Percentiles rank a stretch among this genome's conserved stretches.
Conservation (phyloP, 176 grass and related monocot species). For the Zoysia pacifica region DNA sequence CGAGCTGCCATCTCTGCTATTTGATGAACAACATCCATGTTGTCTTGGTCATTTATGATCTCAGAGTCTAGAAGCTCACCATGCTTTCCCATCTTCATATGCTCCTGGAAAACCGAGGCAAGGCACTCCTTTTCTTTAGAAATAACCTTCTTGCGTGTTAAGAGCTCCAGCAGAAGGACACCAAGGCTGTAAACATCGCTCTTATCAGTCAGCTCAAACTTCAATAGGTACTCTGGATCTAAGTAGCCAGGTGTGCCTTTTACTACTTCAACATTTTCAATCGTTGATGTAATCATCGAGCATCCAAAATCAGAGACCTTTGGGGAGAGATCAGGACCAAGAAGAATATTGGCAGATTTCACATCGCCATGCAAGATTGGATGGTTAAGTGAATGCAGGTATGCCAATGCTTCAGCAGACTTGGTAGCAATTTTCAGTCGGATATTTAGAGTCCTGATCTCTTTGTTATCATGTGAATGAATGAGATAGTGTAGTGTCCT, state of each 20-base stretch:
- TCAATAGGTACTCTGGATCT: slow-evolving; percentile 25
- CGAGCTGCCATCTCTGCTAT: no score
- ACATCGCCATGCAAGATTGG: slow-evolving; percentile 31
- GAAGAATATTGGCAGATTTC: slow-evolving; percentile 26
- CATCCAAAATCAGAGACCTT: slow-evolving; percentile 41
- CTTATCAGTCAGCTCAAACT: not conserved
- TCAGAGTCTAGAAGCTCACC: not conserved
- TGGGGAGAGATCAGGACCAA: not conserved
- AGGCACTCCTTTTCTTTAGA: slow-evolving; percentile 8
- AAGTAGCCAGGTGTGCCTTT: slow-evolving; percentile 24
- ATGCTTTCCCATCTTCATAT: not conserved
- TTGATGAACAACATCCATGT: not conserved
- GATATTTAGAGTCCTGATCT: not conserved
- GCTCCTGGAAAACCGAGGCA: not conserved
- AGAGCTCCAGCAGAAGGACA: no score
- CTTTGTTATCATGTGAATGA: not conserved
- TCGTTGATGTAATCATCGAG: not conserved
- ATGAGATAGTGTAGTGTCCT: not conserved
- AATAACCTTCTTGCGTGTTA: not conserved
- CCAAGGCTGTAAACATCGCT: no score
- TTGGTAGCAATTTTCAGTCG: slow-evolving; percentile 20
- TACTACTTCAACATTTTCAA: not conserved
- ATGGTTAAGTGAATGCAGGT: slow-evolving; percentile 23
- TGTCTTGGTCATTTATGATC: not conserved
- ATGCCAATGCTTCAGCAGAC: slow-evolving; percentile 23